Conservation (phyloP, 192 early-diverging fungal genomes). For the Lobosporangium transversale region DNA sequence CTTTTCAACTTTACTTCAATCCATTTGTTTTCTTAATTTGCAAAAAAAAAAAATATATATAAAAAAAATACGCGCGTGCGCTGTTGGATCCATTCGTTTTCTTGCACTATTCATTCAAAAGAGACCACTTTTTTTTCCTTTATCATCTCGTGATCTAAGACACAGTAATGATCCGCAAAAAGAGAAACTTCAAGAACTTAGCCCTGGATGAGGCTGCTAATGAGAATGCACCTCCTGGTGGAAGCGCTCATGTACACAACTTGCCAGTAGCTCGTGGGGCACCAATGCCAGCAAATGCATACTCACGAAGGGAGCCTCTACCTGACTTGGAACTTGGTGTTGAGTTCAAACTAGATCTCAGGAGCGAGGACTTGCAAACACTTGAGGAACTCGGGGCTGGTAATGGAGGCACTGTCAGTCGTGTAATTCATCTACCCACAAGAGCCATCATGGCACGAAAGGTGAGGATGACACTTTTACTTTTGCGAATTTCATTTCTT, state of each 20-base stretch:
- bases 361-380: slow-evolving; percentile 82
- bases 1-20: not conserved
- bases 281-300: slow-evolving; percentile 5
- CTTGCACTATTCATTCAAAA: not conserved
- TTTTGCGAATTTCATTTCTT: not conserved
- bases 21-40: not conserved
- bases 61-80: not conserved
- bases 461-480: slow-evolving; percentile 57
- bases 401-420: slow-evolving; percentile 89
- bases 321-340: slow-evolving; percentile 73
- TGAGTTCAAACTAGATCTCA: slow-evolving; percentile 77
- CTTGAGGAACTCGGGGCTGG: slow-evolving; percentile 91
- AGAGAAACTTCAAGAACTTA: slow-evolving; percentile 64
- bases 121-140: not conserved
- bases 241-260: slow-evolving; percentile 45
- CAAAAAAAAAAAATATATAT: not conserved
- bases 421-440: slow-evolving; percentile 88
- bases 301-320: slow-evolving; percentile 50
- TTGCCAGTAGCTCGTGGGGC: slow-evolving; percentile 26
- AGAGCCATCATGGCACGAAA: slow-evolving; percentile 94
- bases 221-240: slow-evolving; percentile 41
- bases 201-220: slow-evolving; percentile 60
- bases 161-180: slow-evolving; percentile 51
- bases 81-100: too few species aligned
- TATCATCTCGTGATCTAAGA: not conserved